phyloP scores from a whole-genome alignment of 2,329 filamentous ascomycete species.

The Fusarium sp. region DNA sequence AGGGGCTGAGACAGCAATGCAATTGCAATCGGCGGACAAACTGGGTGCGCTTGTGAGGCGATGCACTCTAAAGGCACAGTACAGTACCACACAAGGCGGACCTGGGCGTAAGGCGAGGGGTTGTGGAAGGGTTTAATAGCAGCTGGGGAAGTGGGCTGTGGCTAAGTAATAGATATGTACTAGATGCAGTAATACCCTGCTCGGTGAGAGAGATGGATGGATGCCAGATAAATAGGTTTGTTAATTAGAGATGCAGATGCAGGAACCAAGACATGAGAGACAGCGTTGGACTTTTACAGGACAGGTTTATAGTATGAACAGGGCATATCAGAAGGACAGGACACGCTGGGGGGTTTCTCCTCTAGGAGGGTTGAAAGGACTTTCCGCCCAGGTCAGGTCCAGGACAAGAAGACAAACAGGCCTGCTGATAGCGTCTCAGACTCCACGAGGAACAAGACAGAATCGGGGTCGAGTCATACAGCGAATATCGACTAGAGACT shows the following conservation, averaged over 20 bases:
- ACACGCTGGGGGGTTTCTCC: slow-evolving; percentile 36
- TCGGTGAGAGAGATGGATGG: background rate
- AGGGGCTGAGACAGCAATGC: slow-evolving; percentile 21
- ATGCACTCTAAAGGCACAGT: slow-evolving; percentile 23
- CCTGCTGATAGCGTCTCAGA: slow-evolving; percentile 58
- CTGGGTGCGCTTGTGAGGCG: slow-evolving; percentile 30
- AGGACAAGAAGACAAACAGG: slow-evolving; percentile 37
- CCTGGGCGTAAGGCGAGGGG: slow-evolving; percentile 16
- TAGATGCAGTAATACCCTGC: background rate
- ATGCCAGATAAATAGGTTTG: background rate
- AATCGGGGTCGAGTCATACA: slow-evolving; percentile 44
- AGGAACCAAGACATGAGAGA: slow-evolving; percentile 30
- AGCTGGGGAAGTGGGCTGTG: slow-evolving; percentile 37
- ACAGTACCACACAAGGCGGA: slow-evolving; percentile 9
- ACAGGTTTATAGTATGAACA: slow-evolving; percentile 28
- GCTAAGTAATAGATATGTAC: slow-evolving; percentile 13
- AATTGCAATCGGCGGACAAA: slow-evolving; percentile 16
- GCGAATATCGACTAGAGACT: slow-evolving; percentile 17
- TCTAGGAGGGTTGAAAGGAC: slow-evolving; percentile 40
- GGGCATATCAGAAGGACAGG: slow-evolving; percentile 41
- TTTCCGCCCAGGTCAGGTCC: slow-evolving; percentile 28
- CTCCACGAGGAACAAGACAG: slow-evolving; percentile 48
- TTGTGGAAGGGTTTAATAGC: slow-evolving; percentile 29
- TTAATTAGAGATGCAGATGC: slow-evolving; percentile 16
- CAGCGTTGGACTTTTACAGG: slow-evolving; percentile 36